phyloP scores from a whole-genome alignment of 768 basidiomycete genomes.

The Tylopilus rubrobrunneus region DNA sequence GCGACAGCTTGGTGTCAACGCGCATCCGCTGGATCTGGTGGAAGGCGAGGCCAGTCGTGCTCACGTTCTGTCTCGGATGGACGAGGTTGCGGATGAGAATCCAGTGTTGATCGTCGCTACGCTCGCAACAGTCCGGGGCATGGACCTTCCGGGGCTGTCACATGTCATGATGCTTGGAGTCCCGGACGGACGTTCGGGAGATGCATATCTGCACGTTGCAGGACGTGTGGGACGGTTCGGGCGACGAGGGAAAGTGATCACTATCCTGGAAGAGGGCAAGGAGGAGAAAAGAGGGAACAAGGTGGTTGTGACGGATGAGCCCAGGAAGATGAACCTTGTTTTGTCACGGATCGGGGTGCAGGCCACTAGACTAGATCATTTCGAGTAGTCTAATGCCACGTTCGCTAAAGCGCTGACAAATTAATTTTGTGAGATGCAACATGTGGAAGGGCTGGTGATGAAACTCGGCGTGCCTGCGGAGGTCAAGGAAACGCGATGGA shows the following conservation, averaged over 20 bases:
- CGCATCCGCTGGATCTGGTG: constrained; percentile 54
- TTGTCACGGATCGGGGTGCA: constrained; percentile 41
- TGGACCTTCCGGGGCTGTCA: constrained; percentile 66
- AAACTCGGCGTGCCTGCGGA: constrained; percentile 20
- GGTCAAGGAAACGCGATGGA: constrained; percentile 7
- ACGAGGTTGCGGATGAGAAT: constrained; percentile 37
- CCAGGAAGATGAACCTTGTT: constrained; percentile 41
- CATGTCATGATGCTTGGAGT: constrained; percentile 75
- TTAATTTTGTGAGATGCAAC: background rate
- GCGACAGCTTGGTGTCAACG: constrained; percentile 62
- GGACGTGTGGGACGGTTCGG: constrained; percentile 78
- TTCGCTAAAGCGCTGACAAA: too few relatives aligned
- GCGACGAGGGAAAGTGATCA: constrained; percentile 61
- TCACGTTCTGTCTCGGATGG: constrained; percentile 38
- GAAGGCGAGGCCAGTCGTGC: constrained; percentile 39
- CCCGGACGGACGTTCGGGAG: constrained; percentile 47
- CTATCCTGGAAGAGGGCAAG: constrained; percentile 44
- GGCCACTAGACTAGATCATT: constrained; percentile 48
- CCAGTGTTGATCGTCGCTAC: constrained; percentile 68
- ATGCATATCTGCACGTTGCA: constrained; percentile 65
- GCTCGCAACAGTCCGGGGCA: constrained; percentile 63
- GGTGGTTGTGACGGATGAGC: constrained; percentile 29
- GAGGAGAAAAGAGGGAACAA: constrained; percentile 30
- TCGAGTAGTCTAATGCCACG: constrained; percentile 23
- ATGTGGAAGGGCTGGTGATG: background rate